Evolutionary conservation across 2,329 filamentous ascomycete genomes (phyloP), one percentile per base, ranked within the genome.

Genomic region (Peltaster fructicola): DNA sequence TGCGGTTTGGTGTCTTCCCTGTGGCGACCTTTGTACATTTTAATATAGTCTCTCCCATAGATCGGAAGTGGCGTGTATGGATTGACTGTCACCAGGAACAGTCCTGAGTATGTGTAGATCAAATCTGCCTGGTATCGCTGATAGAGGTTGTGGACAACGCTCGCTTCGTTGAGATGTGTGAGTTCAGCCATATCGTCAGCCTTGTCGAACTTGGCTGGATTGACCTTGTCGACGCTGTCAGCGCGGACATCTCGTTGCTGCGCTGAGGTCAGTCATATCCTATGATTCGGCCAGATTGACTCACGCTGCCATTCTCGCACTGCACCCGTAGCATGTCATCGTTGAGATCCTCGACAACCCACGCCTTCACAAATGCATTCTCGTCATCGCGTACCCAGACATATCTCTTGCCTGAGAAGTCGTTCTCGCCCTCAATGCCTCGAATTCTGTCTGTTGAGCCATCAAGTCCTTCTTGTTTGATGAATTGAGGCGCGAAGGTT

Each of bases 191-290:
- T 98, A 52, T 98, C 90, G 56, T 90, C 82, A 36, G 85, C 85
- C 55, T 93, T 98, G 65, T 98, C 88, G 56, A 98, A 98, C 51
- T 98, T 98, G 44, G 85, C 85, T 22, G 88, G 88, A 54, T 98
- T 98, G 59, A 98, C 90, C 55, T 93, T 95, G 62, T 98, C 90
- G 38, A 93, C 82, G 41, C 72, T 76, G 41, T 95, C 84, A 25
- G 68, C 57, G 37, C 85, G 74, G 24, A 88, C 74, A 46, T 91
- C 78, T 38, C 81, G 74, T 69, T 92, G 81, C 72, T 88, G 38
- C 10, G 4, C n/a, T 17, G 1, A 6, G 22, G 27, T 37, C 18
- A 37, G 32, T 17, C 12, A 10, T 15, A 26, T 41, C 37, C 45
- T 33, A 19, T 24, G 5, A 20, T 7, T 8, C 14, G 10, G 14